Evolutionary conservation across 805 yeast genomes (phyloP), one percentile per base, ranked within the genome.

Genomic region (Candida oleophila): DNA sequence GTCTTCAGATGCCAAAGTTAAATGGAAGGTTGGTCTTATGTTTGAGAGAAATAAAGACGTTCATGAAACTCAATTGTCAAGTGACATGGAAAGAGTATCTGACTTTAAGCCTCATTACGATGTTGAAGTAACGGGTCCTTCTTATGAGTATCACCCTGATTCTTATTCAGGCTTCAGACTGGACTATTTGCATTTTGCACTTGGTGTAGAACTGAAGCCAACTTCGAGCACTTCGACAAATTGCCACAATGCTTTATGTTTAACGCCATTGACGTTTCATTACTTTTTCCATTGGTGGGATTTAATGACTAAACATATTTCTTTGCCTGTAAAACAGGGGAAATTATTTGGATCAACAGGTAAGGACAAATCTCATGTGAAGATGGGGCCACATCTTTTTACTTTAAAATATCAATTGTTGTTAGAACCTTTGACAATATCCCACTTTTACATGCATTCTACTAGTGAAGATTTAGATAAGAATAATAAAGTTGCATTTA

Each of bases 161-260:
- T 88, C 97, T 0, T 92, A 85, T 61, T 66, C 64, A 11, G 89
- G 85, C 0, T 94, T 83, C 70, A 70, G 98, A 59, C 86, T 96
- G 51, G 84, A 89, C 46, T 91, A 81, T 59, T 73, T 92, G 9
- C 96, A 89, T 59, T 49, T 73, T 53, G 71, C 76, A 3, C 55
- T 73, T 4, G 58, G 72, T 0, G 77, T 73, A 4, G 59, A 58
- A 7, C 69, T 75, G 1, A 60, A 58, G 15, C 35, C 22, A 11
- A 5, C 11, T 5, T 5, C 16, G 5, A 60, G 74, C 0, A 38
- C 53, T 3, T 51, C 53, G 4, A 69, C 70, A 0, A 61, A 63
- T 41, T 57, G 66, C 9, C 60, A 60, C 46, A 73, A 71, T 49
- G 57, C 66, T 4, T 66, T 66, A 1, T 69, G 69, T 48, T 55